A percentile compares a stretch with the other conserved stretches of the same genome.
phyloP scores from a whole-genome alignment of 768 basidiomycete species.

The Lactifluus subvellereus region DNA sequence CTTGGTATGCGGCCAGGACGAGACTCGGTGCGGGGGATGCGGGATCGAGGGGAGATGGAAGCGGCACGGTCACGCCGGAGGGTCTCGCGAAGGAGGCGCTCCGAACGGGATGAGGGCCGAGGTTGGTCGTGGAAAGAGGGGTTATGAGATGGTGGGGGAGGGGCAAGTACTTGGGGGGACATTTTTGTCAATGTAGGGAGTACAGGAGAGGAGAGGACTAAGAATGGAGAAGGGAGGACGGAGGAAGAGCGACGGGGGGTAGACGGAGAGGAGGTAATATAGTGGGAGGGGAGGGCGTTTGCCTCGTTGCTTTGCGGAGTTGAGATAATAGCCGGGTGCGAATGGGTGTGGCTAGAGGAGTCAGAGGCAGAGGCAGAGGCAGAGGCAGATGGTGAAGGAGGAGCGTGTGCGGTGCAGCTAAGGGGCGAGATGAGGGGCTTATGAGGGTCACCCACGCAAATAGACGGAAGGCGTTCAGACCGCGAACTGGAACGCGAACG shows the following conservation, averaged over 20 bases:
- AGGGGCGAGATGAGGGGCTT: conserved; percentile 8
- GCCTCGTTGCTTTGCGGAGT: conserved; percentile 23
- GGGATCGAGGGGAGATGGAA: conserved; percentile 25
- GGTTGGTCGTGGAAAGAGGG: conserved; percentile 23
- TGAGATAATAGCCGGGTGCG: conserved; percentile 11
- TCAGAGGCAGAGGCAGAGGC: background rate
- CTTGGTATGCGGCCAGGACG: conserved; percentile 13
- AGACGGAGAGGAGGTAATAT: conserved; percentile 16
- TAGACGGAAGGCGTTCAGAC: conserved; percentile 13
- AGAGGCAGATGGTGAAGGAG: conserved; percentile 8
- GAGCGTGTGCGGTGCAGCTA: background rate
- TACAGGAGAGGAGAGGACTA: conserved; percentile 25
- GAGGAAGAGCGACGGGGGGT: conserved; percentile 14
- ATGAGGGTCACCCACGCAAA: conserved; percentile 9
- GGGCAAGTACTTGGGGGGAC: conserved; percentile 32
- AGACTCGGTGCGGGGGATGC: conserved; percentile 17
- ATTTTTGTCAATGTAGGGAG: conserved; percentile 35
- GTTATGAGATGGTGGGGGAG: conserved; percentile 23
- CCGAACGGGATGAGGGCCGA: conserved; percentile 46
- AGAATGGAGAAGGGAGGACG: conserved; percentile 6
- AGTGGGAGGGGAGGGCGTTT: conserved; percentile 19
- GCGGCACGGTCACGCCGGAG: conserved; percentile 42
- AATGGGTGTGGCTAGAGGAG: conserved; percentile 7
- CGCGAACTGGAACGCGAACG: conserved; percentile 20
- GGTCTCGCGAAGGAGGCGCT: conserved; percentile 51